A percentile compares a stretch with the other conserved stretches of the same genome.
Evolutionary conservation across 139 green algal species (phyloP).

Genomic region (Limnomonas spitsbergensis): DNA sequence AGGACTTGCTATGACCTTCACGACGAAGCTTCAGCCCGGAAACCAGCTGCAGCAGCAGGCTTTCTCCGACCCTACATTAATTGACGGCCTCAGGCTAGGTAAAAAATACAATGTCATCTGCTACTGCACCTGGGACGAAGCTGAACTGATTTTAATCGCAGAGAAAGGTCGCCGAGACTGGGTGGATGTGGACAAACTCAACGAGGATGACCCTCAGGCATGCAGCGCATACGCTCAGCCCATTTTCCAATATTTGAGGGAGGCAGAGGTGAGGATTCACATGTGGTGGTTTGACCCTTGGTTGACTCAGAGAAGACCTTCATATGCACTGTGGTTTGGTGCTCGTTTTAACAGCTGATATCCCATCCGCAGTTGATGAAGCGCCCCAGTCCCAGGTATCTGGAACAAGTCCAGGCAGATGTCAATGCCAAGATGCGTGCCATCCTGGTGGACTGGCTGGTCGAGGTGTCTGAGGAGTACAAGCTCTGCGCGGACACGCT

Average conservation of each 20-base stretch:
- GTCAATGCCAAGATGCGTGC: conserved; percentile 87
- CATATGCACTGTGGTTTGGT: not conserved
- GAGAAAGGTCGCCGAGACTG: conserved; percentile 25
- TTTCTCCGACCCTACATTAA: not conserved
- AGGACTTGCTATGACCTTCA: not conserved
- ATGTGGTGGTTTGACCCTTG: no score
- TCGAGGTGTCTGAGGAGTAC: conserved; percentile 94
- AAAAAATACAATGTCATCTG: no score
- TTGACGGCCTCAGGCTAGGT: not conserved
- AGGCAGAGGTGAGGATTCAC: conserved; percentile 66
- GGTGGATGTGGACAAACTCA: conserved; percentile 71
- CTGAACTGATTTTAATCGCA: not conserved
- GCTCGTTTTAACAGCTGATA: not conserved
- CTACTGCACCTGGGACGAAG: no score
- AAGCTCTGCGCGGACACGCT: conserved; percentile 89
- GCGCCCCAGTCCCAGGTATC: conserved; percentile 65
- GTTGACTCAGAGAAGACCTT: no score
- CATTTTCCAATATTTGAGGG: conserved; percentile 73
- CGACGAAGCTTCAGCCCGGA: not conserved
- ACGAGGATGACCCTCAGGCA: conserved; percentile 65
- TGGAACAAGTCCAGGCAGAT: conserved; percentile 77
- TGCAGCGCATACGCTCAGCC: conserved; percentile 71
- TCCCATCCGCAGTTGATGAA: conserved; percentile 50
- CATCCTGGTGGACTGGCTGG: conserved; percentile 97
- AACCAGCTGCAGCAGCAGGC: not conserved